Base-by-base conservation (phyloP, 2,329 filamentous ascomycete genomes). In the Tolypocladium inflatum region DNA sequence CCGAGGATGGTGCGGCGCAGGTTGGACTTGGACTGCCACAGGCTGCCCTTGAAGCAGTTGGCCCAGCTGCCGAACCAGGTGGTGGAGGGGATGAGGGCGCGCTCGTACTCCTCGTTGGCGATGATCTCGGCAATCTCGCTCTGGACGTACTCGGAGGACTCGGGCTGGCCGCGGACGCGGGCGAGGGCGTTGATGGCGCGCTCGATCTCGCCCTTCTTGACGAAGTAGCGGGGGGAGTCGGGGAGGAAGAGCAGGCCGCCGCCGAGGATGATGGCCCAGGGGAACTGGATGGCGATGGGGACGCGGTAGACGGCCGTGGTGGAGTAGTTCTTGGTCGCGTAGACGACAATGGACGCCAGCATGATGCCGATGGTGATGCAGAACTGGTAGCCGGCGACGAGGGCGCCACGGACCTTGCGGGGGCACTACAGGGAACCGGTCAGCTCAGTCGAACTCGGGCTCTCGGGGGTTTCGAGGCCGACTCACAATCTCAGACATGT, bases 61-160 rank as follows among this genome's bases (percentile, higher is more conserved):
- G 76, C 73, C 91, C 91, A 95, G 68, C 80, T 82, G 65, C 77
- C 76, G 70, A 86, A 77, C 80, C 86, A 90, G 66, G 82, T 81
- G 64, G 78, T 78, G 63, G 80, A 73, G 62, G 88, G 87, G 59
- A 89, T 86, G 59, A 87, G 76, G 55, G 82, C 76, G 65, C 86
- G 79, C 79, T 96, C 91, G 71, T 93, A 91, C 75, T 90, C 89
- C 74, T 93, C 84, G 80, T 95, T 96, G 78, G 90, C 91, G 60
- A 94, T 81, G 63, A 96, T 90, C 77, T 96, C 91, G 50, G 88
- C 83, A 52, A 95, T 80, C 75, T 96, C 91, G 61, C 83, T 76
- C 75, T 88, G 84, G 74, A 96, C 86, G 72, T 84, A 91, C 62
- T 88, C 82, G 26, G 88, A 92, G 57, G 88, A 83, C 56, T 74